Evolutionary conservation across 306 rosid species (phyloP), one percentile per base, ranked within the genome.

Genomic region (Lathyrus aphaca): DNA sequence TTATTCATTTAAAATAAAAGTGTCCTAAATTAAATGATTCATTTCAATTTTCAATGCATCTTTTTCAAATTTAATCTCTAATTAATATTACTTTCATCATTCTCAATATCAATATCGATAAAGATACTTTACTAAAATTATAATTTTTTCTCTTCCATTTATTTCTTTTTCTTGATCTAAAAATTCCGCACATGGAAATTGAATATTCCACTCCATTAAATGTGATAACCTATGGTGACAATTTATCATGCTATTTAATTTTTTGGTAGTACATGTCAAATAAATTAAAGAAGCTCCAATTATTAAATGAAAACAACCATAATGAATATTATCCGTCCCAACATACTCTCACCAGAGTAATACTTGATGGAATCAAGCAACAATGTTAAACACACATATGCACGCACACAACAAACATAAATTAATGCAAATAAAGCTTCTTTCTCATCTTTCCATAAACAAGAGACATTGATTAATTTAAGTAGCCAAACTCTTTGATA

Each of bases 361-460:
- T 67, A 43, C 59, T 18, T 72, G 17, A 78, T 67, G 43, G 65
- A 7, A 62, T 62, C 68, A 39, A 62, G 68, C 19, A 39, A 48
- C 3, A 62, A 6, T 39, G 67, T 62, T 39, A 17, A 60, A 60
- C 25, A 25, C 61, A 25, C 56, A 49, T 3, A n/a, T n/a, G n/a
- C n/a, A n/a, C n/a, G 2, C 13, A 18, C 62, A 57, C 64, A 57
- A 17, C 18, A 23, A 17, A 7, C 64, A 71, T 70, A 60, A 68
- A 53, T 69, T 63, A 74, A 74, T 64, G 72, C 32, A 45, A 54
- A 44, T 51, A 68, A 68, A 74, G 64, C 45, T 69, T 44, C 73
- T 58, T 55, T 74, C 79, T 43, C 73, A 68, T 74, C 48, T 69
- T 27, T 64, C 73, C 50, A 48, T 15, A 66, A 64, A 46, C 76